A percentile compares a stretch with the other conserved stretches of the same genome.
phyloP scores from a whole-genome alignment of 2,329 filamentous ascomycete species.

The Botrytis tulipae region DNA sequence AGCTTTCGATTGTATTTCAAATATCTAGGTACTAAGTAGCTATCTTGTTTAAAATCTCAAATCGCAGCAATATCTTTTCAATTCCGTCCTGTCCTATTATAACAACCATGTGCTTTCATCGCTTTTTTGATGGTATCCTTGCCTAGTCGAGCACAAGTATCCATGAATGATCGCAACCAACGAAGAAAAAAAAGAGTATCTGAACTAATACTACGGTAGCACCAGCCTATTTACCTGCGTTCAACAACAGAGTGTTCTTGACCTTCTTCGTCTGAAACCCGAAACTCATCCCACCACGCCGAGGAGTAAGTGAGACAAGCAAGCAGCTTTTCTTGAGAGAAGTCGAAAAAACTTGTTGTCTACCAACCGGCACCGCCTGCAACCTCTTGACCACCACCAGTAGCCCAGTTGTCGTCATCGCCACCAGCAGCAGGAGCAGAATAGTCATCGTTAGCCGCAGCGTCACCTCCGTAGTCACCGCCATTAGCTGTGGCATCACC shows the following conservation, averaged over 20 bases:
- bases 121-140: constrained; percentile 2
- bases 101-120: neutral
- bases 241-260: neutral
- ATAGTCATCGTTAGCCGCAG: constrained; percentile 8
- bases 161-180: constrained; percentile 9
- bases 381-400: constrained; percentile 1
- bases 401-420: constrained; percentile 9
- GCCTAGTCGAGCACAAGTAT: neutral
- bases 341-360: neutral
- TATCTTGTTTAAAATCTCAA: constrained; percentile 1
- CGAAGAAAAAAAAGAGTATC: neutral
- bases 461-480: neutral
- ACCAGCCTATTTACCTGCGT: neutral
- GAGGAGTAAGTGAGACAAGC: neutral
- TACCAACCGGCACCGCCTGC: constrained; percentile 10
- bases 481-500: neutral
- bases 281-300: neutral
- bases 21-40: constrained; percentile 11
- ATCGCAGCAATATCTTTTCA: neutral
- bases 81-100: neutral
- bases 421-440: constrained; percentile 8
- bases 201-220: neutral
- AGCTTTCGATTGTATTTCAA: constrained; percentile 6
- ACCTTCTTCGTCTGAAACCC: neutral
- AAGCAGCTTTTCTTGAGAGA: neutral